These are phyloP conservation scores for Tulasnella sp. DNA, from an alignment of 768 basidiomycete genomes.

Conservation along the genomic window DNA sequence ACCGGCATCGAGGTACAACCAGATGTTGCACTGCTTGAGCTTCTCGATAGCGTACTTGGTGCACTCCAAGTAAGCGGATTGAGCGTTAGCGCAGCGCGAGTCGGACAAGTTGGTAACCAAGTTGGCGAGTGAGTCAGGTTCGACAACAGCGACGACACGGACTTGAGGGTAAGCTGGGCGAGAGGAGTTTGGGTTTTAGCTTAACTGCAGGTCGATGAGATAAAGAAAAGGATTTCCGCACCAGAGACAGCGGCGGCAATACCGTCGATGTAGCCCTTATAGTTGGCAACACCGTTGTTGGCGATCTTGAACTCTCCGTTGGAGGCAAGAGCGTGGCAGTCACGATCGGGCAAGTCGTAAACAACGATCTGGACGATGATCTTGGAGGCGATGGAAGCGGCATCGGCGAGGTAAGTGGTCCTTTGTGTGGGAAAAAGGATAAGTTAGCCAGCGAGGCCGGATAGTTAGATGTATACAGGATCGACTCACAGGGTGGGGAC, in stretches of 20 bases:
- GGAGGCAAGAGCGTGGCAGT: constrained; percentile 40
- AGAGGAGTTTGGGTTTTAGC: not conserved
- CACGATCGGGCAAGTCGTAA: constrained; percentile 56
- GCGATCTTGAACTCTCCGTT: constrained; percentile 38
- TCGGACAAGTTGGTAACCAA: constrained; percentile 64
- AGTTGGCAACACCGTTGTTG: constrained; percentile 38
- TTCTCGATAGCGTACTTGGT: constrained; percentile 46
- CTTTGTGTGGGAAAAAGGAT: too few species aligned
- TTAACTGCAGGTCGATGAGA: not conserved
- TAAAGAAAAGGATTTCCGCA: constrained; percentile 34
- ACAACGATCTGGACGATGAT: constrained; percentile 45
- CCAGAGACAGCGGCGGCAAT: constrained; percentile 56
- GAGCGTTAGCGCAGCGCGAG: constrained; percentile 52
- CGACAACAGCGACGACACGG: constrained; percentile 60
- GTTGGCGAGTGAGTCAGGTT: constrained; percentile 66
- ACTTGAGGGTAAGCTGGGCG: constrained; percentile 51
- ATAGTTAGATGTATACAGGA: too few species aligned
- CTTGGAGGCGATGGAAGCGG: constrained; percentile 45
- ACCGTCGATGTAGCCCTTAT: constrained; percentile 57
- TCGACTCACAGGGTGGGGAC: constrained; percentile 43
- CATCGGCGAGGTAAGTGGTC: constrained; percentile 59
- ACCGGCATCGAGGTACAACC: constrained; percentile 61
- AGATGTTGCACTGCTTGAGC: constrained; percentile 54
- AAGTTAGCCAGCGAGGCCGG: too few species aligned
- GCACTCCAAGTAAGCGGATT: constrained; percentile 44